A percentile compares a stretch with the other conserved stretches of the same genome.
Evolutionary conservation across 305 asterid genomes (phyloP).

Genomic region (Fraxinus albicans): DNA sequence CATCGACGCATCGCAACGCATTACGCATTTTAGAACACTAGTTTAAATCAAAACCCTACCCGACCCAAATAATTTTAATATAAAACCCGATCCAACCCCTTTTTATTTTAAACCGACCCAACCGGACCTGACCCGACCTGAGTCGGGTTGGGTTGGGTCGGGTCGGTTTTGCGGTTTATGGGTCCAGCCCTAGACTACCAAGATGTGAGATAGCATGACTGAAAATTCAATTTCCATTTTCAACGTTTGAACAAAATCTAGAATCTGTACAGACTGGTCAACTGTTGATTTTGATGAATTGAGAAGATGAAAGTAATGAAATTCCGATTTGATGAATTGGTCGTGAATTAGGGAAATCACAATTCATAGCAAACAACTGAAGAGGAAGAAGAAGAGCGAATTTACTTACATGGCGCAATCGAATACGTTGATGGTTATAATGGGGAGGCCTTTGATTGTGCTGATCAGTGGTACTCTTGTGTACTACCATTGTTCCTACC

Average conservation of each 20-base stretch:
- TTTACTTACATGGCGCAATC: neutral
- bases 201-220: too few relatives aligned
- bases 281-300: neutral
- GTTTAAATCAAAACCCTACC: too few relatives aligned
- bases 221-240: too few relatives aligned
- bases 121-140: too few relatives aligned
- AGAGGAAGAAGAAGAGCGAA: neutral
- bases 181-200: too few relatives aligned
- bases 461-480: conserved; percentile 74
- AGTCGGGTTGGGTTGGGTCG: too few relatives aligned
- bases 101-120: too few relatives aligned
- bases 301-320: neutral
- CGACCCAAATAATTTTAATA: too few relatives aligned
- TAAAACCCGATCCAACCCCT: too few relatives aligned
- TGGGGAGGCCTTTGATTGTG: conserved; percentile 46
- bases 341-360: neutral
- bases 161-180: too few relatives aligned
- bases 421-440: conserved; percentile 25
- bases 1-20: too few relatives aligned
- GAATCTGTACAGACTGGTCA: neutral
- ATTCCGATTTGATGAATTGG: neutral
- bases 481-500: conserved; percentile 93
- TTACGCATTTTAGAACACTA: too few relatives aligned
- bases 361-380: neutral
- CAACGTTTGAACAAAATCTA: neutral